Evolutionary conservation across 176 grass and related monocot species (phyloP), one percentile per base, ranked within the genome.

Genomic region (Guadua angustifolia): DNA sequence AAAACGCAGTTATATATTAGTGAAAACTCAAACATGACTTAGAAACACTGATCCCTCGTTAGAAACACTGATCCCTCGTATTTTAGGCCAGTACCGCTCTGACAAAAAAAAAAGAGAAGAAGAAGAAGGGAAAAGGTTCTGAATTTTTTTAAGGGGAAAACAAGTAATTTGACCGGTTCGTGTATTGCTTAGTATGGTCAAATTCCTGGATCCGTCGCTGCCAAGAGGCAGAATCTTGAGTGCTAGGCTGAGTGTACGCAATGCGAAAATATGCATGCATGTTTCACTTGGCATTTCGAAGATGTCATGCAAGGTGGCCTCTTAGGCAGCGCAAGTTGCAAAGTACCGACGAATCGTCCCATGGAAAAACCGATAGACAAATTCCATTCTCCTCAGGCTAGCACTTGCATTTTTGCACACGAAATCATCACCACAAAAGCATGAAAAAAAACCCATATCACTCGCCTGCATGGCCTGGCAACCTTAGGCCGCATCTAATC

Each of bases 401-500:
- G 66, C 67, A 86, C 56, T 51, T 33, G 22, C 66, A 19, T 21
- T 35, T 26, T 17, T 26, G 74, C 83, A 79, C 53, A 79, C 26
- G 42, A 45, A 85, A 62, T 63, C 29, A 59, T 71, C n/a, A 62
- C 16, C 66, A 70, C 44, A 16, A 53, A 35, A 74, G 49, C 14
- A 29, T 10, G 3, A 14, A 4, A 17, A 12, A 74, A 33, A 53
- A 11, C 35, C 29, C 29, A 35, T 4, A 21, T 29, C 44, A 32
- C 12, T 33, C 47, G 35, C 21, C 71, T 52, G 43, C 21, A 24
- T 46, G 68, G n/a, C n/a, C 14, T 44, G 1, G 68, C 13, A 49
- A 14, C 46, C 68, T 73, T 73, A 22, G 50, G 56, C 75, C 77
- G 24, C 59, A 81, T 86, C 77, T 81, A 74, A 47, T 86, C 85